These are phyloP conservation scores for Dendrocalamus sinicus DNA, from an alignment of 176 grass and related monocot species.

Conservation along the genomic window DNA sequence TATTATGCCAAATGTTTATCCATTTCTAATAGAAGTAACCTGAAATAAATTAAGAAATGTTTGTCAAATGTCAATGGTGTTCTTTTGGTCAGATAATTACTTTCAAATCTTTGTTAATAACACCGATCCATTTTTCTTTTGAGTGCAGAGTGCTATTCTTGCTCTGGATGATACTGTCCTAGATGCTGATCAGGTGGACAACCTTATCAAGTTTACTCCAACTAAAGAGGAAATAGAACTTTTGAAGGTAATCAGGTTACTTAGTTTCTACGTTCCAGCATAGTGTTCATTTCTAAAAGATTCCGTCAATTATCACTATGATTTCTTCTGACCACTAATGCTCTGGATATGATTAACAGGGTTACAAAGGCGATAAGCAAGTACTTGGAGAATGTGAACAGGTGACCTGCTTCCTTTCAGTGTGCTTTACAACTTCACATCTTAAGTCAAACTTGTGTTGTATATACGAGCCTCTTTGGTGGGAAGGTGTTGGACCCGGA, in stretches of 20 bases:
- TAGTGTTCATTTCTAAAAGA: conserved; percentile 17
- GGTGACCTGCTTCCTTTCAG: conserved; percentile 54
- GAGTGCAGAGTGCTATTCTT: conserved; percentile 77
- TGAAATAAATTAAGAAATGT: conserved; percentile 28
- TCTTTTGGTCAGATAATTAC: neutral
- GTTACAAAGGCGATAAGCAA: conserved; percentile 95
- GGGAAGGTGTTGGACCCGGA: no score
- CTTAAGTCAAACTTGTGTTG: conserved; percentile 16
- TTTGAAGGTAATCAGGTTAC: conserved; percentile 70
- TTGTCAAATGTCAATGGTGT: conserved; percentile 29
- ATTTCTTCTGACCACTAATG: conserved; percentile 29
- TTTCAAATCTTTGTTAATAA: conserved; percentile 23
- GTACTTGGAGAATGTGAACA: conserved; percentile 88
- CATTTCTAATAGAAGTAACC: conserved; percentile 13
- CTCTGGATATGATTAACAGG: conserved; percentile 59
- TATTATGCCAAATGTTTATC: neutral
- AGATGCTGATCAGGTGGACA: conserved; percentile 95
- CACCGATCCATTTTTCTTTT: conserved; percentile 18
- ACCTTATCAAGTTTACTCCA: conserved; percentile 98
- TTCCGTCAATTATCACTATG: conserved; percentile 13
- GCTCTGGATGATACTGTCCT: conserved; percentile 85
- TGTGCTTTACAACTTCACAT: conserved; percentile 22
- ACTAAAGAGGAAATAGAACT: conserved; percentile 99
- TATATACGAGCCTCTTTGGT: neutral
- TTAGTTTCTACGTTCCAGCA: neutral